These are phyloP conservation scores for Phytophthora sp. DNA, from an alignment of 352 stramenopile species.

Conservation along the genomic window DNA sequence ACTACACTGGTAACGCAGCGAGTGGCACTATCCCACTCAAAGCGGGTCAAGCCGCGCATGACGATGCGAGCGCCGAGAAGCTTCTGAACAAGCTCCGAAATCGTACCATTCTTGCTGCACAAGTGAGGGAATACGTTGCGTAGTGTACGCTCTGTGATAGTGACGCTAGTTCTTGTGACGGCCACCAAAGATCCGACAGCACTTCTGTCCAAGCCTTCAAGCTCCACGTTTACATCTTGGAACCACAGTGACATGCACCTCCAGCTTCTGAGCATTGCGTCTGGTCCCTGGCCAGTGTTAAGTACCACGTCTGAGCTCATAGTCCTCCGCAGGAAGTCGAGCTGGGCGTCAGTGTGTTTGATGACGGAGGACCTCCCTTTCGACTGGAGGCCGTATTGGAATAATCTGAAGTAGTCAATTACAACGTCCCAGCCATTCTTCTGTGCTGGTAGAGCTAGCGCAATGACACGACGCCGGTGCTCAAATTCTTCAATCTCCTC, in stretches of 20 bases:
- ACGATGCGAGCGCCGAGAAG: constrained; percentile 26
- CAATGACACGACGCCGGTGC: background rate
- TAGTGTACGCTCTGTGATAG: constrained; percentile 22
- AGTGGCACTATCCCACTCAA: constrained; percentile 17
- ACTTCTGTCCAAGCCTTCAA: constrained; percentile 14
- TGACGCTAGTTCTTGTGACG: constrained; percentile 19
- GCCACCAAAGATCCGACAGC: constrained; percentile 6
- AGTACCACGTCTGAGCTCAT: constrained; percentile 23
- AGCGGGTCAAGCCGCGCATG: constrained; percentile 23
- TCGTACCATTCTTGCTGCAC: background rate
- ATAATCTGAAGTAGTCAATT: constrained; percentile 20
- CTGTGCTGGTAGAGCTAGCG: background rate
- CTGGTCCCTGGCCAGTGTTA: constrained; percentile 10
- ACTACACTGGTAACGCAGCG: constrained; percentile 9
- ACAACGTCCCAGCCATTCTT: constrained; percentile 22
- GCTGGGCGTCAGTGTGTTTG: constrained; percentile 1
- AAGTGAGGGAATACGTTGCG: constrained; percentile 30
- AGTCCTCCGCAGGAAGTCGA: constrained; percentile 13
- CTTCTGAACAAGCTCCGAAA: background rate
- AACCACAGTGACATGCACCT: constrained; percentile 28
- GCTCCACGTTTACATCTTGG: constrained; percentile 13
- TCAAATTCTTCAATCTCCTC: constrained; percentile 19
- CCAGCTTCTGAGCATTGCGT: constrained; percentile 24
- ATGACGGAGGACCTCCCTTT: background rate
- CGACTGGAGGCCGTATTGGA: constrained; percentile 14